Evolutionary conservation across 306 rosid species (phyloP).

Genomic region (Fagus crenata): DNA sequence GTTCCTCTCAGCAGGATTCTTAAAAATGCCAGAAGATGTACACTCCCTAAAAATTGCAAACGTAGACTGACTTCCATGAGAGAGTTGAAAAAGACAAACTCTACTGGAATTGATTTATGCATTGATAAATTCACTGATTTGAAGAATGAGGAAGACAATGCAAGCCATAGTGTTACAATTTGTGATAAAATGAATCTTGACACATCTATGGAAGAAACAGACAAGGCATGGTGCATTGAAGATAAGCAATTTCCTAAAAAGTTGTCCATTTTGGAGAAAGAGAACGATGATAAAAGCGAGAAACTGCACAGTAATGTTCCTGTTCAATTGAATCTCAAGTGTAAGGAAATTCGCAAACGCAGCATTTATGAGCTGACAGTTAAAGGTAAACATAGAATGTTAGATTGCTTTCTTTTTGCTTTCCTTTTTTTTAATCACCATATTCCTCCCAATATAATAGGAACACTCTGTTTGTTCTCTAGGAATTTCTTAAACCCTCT

Average conservation of each 20-base stretch:
- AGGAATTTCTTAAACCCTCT: not conserved
- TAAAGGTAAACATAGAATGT: conserved; percentile 42
- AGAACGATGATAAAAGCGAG: conserved; percentile 30
- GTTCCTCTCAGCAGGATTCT: conserved; percentile 58
- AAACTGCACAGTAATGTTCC: conserved; percentile 22
- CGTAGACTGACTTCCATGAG: conserved; percentile 27
- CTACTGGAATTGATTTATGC: conserved; percentile 18
- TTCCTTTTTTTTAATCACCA: not conserved
- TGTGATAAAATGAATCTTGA: conserved; percentile 26
- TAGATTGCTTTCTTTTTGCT: not conserved
- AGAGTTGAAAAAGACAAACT: conserved; percentile 38
- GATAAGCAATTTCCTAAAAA: conserved; percentile 25
- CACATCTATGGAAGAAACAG: conserved; percentile 25
- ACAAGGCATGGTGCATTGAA: conserved; percentile 21
- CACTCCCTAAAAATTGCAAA: conserved; percentile 30
- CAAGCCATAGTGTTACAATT: conserved; percentile 14
- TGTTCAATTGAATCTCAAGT: conserved; percentile 40
- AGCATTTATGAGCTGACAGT: conserved; percentile 60
- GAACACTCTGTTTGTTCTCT: conserved; percentile 4
- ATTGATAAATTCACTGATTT: conserved; percentile 27
- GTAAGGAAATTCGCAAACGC: conserved; percentile 52
- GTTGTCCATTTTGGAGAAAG: conserved; percentile 26
- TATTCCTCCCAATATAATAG: not conserved
- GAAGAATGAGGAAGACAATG: conserved; percentile 27
- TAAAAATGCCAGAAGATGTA: conserved; percentile 41